Evolutionary conservation across 108 stramenopile species (phyloP), one percentile per base, ranked within the genome.

Genomic region (Pelagomonas calceolata): DNA sequence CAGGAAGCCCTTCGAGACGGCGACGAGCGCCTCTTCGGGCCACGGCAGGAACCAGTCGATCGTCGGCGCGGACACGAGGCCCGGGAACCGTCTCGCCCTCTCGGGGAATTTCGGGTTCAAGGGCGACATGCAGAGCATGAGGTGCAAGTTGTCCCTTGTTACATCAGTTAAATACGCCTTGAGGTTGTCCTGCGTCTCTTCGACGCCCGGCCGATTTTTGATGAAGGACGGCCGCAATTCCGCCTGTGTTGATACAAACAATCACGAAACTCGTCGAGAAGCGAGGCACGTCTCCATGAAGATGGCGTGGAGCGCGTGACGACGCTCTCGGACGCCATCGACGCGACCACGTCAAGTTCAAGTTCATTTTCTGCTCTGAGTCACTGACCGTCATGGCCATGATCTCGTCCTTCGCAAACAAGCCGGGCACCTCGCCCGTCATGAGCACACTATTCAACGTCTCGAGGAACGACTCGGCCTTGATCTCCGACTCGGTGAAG

Each of bases 371-470:
- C n/a, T n/a, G n/a, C n/a, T n/a, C n/a, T n/a, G n/a, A n/a, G n/a
- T n/a, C n/a, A n/a, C n/a, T n/a, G n/a, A n/a, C n/a, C 44, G 93
- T 91, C 83, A 92, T 91, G 36, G 89, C 90, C 84, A 91, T 86
- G 84, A 92, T 88, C 78, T 94, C 93, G 80, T 94, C 93, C 85
- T 94, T 94, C 29, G 93, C 86, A 77, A 94, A 94, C 4, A 94
- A 79, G 60, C 89, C 91, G 0, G 90, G 90, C 17, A 94, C 85
- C 69, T 94, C 93, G 32, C 93, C 93, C 5, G 93, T 94, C 71
- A 90, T 87, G 39, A 94, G 83, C 26, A 92, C 80, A 32, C 82
- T 86, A 76, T 94, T 94, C 77, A 94, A 88, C 7, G 82, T 81
- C 84, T 94, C 93, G 66, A 94, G 82, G 73, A 94, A 94, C 18